Base-by-base conservation (phyloP, 495 filamentous ascomycete genomes). In the Aspergillus panamensis region DNA sequence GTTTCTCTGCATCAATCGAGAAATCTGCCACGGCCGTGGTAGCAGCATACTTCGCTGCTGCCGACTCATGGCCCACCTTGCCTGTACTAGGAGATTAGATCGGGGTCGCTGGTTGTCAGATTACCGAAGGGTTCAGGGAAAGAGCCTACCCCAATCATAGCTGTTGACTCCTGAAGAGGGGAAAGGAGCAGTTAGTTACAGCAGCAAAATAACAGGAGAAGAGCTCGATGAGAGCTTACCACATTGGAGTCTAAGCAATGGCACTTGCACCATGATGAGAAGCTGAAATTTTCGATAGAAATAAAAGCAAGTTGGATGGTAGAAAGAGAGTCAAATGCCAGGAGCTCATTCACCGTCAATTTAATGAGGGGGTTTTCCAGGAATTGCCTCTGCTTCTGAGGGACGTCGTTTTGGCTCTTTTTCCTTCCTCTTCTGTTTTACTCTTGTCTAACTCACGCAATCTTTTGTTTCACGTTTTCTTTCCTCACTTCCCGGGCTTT, bases 171-270 rank as follows among this genome's bases (percentile, higher is more conserved):
- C 87, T 90, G 33, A 10, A 57, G 16, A 35, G 32, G 14, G 31
- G 9, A 10, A 42, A 7, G n/a, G 17, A 16, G 10, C n/a, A 29
- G 35, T 60, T 48, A 65, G 58, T 19, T 19, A 16, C 20, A 21
- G 30, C 10, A 48, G 16, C 12, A 19, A 45, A 16, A 16, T n/a
- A 7, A 16, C 7, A 6, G 20, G 19, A n/a, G 29, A 49, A 51
- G 12, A 42, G 14, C 13, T 13, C 13, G 30, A 44, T 8, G 8
- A 30, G 14, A 4, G 67, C 79, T 66, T 77, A 90, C 93, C 93
- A 77, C 94, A 97, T 74, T 96, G 91, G 64, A 98, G 84, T 51
- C 91, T 85, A 70, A 96, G 84, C 47, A 98, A 77, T 65, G 94
- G 94, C 47, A 96, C 75, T 74, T 88, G 85, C 82, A 92, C 88